Base-by-base conservation (phyloP, 2,329 filamentous ascomycete genomes). In the Daldinia sp. region DNA sequence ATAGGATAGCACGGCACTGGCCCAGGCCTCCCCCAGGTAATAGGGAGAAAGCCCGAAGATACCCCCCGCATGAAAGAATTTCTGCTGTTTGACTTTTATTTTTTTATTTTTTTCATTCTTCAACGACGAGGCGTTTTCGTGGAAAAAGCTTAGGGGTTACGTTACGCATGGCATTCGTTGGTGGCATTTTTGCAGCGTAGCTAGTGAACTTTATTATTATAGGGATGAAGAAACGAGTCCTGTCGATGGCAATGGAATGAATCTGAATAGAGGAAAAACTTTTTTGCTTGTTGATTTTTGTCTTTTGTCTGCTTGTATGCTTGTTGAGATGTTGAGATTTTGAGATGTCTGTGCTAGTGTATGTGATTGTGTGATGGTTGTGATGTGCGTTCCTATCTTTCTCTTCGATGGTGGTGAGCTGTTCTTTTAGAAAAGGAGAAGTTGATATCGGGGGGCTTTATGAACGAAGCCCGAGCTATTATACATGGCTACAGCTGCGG, bases 1-100 rank as follows among this genome's bases (percentile, higher is more conserved):
- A 54, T n/a, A 26, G 46, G 46, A 51, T 51, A 30, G 15, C 13
- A 50, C 26, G 26, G 46, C 28, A 51, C 46, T 18, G 18, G 51
- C 33, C 18, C 51, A 54, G n/a, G 51, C 20, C 33, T 9, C 33
- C 33, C 12, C 35, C 35, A 39, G 35, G 35, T 13, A 15, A 39
- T 37, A 54, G 10, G 26, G 26, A n/a, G 46, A 9, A 51, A 2
- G 15, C 28, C 5, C 33, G 26, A 33, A 18, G 46, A 51, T 51
- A 51, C 46, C 46, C 46, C 35, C 10, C 5, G n/a, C 5, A 51
- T 33, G 46, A 51, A 51, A 15, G 26, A 51, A 9, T 51, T 33
- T 50, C 33, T 51, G 46, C 46, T 51, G 26, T 33, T 50, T 23
- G 20, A 23, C 20, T 23, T 15, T 30, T 35, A 6, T 30, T 18